Evolutionary conservation across 2,329 filamentous ascomycete genomes (phyloP), one percentile per base, ranked within the genome.

Genomic region (Xylaria multiplex): DNA sequence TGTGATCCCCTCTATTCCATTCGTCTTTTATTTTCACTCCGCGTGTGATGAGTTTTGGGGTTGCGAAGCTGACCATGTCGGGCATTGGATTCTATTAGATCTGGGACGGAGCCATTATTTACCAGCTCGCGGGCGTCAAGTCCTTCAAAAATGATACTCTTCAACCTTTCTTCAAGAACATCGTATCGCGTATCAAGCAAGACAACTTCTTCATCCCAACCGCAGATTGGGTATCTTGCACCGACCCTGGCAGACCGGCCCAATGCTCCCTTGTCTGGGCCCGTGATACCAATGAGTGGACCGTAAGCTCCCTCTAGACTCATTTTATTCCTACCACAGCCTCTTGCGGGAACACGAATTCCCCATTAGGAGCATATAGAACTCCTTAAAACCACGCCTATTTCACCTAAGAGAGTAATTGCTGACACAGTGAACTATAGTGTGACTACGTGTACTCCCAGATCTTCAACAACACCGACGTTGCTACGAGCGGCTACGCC

Each of bases 61-160:
- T 4, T 14, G 22, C 40, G 14, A 35, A 32, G 54, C 66, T 68
- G 16, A 68, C 55, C 40, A 40, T 9, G 7, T 22, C 8, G n/a
- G 24, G 11, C 14, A 16, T 52, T 59, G 8, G 40, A 11, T 24
- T 37, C 3, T 6, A 42, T 54, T 60, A 71, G 69, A 52, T 71
- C 27, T 86, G 84, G 84, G 84, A 86, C 68, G 82, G 81, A 3
- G 76, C 76, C 45, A 85, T 85, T 57, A 79, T 81, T 13, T 80
- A 82, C 66, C 40, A 66, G 46, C 62, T 67, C 11, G 69, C 70
- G 2, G 66, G 67, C 40, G 69, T 70, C 3, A 54, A 11, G 22
- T 57, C 58, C 3, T 71, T 71, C 55, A 62, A 63, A 24, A 71
- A 71, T 58, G 63, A 64, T 27, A 69, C 70, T 3, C 22, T 71